phyloP scores from a whole-genome alignment of 768 basidiomycete genomes.

The Mycena epipterygia region DNA sequence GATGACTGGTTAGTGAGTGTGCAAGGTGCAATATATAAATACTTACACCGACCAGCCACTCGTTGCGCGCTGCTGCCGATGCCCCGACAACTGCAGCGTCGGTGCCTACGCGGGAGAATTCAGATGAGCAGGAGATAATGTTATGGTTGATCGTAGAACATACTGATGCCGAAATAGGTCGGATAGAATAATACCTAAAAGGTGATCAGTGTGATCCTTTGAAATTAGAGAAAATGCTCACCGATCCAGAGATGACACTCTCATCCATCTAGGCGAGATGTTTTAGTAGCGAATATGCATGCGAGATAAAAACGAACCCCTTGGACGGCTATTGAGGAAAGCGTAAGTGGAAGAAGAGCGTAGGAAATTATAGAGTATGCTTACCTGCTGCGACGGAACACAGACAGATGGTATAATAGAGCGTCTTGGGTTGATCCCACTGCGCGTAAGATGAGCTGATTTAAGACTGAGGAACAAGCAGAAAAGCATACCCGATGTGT shows the following conservation, averaged over 20 bases:
- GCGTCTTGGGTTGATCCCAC: neutral
- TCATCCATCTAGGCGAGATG: neutral
- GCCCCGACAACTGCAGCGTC: neutral
- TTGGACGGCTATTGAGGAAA: neutral
- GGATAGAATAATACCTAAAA: neutral
- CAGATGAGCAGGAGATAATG: neutral
- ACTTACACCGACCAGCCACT: neutral
- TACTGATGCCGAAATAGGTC: neutral
- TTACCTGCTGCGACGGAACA: neutral
- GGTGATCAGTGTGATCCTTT: neutral
- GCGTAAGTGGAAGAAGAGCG: neutral
- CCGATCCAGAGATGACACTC: neutral
- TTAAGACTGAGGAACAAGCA: neutral
- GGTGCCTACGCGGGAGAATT: neutral
- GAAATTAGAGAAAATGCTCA: neutral
- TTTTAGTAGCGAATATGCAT: neutral
- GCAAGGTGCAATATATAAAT: neutral
- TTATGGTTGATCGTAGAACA: neutral
- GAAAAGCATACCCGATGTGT: neutral
- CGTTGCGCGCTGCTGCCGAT: neutral
- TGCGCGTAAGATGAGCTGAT: neutral
- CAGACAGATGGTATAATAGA: neutral
- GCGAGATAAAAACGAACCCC: neutral
- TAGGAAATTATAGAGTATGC: neutral
- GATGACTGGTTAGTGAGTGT: neutral